These are phyloP conservation scores for Diutina ranongensis DNA, from an alignment of 1,139 yeast genomes.

Conservation along the genomic window DNA sequence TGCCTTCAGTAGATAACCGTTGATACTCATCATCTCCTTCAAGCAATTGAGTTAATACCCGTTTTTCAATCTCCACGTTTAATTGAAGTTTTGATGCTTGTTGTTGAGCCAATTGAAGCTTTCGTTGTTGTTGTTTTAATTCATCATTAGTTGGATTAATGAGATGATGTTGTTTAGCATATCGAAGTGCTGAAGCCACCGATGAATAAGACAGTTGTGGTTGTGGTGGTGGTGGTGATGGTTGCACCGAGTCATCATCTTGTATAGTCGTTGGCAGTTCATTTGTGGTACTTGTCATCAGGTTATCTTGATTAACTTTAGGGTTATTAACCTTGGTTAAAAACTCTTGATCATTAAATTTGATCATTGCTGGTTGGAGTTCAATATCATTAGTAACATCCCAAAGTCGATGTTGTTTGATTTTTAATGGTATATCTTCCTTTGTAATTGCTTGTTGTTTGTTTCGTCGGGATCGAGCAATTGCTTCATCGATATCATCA, in stretches of 20 bases:
- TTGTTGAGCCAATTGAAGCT: conserved; percentile 17
- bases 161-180: conserved; percentile 37
- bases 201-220: conserved; percentile 13
- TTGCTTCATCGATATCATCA: background rate
- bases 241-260: conserved; percentile 7
- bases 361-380: conserved; percentile 16
- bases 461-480: background rate
- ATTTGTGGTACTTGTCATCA: background rate
- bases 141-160: conserved; percentile 13
- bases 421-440: background rate
- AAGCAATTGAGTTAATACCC: conserved; percentile 30
- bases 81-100: conserved; percentile 24
- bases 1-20: conserved; percentile 20
- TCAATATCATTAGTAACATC: background rate
- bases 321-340: conserved; percentile 23
- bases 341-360: conserved; percentile 50
- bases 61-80: conserved; percentile 25
- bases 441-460: background rate
- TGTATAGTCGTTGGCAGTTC: background rate
- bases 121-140: background rate
- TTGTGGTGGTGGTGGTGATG: background rate
- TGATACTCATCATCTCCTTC: conserved; percentile 20
- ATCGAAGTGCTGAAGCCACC: conserved; percentile 44
- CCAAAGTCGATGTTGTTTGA: background rate
- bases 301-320: too few relatives aligned